These are phyloP conservation scores for Trichoderma reesei DNA, from an alignment of 495 filamentous ascomycete species.

Conservation along the genomic window DNA sequence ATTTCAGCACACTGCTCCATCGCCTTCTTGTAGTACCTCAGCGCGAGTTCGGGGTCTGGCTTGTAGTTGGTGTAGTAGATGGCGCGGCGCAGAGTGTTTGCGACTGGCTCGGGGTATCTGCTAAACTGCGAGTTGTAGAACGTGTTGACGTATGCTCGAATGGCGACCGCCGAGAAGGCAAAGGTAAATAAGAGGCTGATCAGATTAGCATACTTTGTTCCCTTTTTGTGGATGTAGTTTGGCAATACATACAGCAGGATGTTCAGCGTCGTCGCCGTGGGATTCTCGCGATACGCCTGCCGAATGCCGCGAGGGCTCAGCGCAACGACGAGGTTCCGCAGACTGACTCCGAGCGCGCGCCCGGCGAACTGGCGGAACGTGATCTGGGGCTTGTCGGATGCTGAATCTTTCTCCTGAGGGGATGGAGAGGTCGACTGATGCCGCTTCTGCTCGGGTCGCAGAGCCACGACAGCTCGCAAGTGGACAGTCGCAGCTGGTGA, in stretches of 20 bases:
- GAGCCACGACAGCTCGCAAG: conserved; percentile 5
- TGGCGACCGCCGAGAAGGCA: conserved; percentile 42
- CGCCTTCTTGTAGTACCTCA: conserved; percentile 73
- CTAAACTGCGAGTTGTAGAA: conserved; percentile 53
- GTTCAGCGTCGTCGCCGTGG: conserved; percentile 17
- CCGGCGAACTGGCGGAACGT: conserved; percentile 9
- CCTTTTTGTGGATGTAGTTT: not conserved
- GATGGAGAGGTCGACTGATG: not conserved
- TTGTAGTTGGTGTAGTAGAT: conserved; percentile 75
- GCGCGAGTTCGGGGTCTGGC: conserved; percentile 58
- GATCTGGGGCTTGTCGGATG: conserved; percentile 10
- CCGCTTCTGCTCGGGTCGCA: conserved; percentile 7
- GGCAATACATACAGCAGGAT: conserved; percentile 11
- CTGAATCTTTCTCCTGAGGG: not conserved
- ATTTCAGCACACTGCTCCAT: conserved; percentile 57
- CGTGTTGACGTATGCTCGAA: conserved; percentile 52
- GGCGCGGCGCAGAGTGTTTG: conserved; percentile 70
- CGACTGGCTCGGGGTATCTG: conserved; percentile 70
- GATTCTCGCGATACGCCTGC: conserved; percentile 26
- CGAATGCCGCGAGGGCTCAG: conserved; percentile 27
- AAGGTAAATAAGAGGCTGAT: conserved; percentile 37
- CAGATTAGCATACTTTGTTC: not conserved
- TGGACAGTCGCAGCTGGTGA: conserved; percentile 3
- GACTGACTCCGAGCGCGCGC: conserved; percentile 19
- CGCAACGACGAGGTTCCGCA: conserved; percentile 23